Conservation (phyloP, 2,329 filamentous ascomycete genomes). For the Sphaerulina musiva region DNA sequence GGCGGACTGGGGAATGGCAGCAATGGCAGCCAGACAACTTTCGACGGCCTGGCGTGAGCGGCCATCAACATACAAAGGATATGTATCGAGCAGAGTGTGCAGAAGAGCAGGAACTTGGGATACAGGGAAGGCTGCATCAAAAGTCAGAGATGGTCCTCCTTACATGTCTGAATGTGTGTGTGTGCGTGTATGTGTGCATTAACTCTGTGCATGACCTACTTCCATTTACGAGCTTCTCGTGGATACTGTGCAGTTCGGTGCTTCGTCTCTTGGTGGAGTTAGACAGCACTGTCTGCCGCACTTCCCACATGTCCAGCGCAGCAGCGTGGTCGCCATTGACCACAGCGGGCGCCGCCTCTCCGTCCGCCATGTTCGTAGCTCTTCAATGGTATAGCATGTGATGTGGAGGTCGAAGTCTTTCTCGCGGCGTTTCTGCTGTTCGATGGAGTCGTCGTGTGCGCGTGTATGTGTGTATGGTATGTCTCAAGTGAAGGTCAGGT, state of each 20-base stretch:
- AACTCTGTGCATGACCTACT: constrained; percentile 32
- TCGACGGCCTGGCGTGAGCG: constrained; percentile 77
- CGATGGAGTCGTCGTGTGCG: not conserved
- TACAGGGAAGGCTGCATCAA: constrained; percentile 14
- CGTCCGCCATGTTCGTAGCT: constrained; percentile 12
- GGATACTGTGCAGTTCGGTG: constrained; percentile 40
- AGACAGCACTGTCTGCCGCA: constrained; percentile 38
- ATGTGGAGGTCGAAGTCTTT: not conserved
- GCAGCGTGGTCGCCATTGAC: constrained; percentile 17
- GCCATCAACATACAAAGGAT: constrained; percentile 80
- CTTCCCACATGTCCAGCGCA: constrained; percentile 22
- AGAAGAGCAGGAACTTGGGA: constrained; percentile 39
- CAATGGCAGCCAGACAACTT: constrained; percentile 64
- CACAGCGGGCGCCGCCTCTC: constrained; percentile 4
- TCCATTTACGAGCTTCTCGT: constrained; percentile 40
- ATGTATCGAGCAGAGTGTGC: constrained; percentile 74
- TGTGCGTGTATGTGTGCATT: too few relatives aligned
- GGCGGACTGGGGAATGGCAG: constrained; percentile 53
- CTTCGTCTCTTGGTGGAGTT: constrained; percentile 46
- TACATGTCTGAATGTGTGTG: not conserved
- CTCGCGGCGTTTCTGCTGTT: not conserved
- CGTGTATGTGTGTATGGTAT: not conserved
- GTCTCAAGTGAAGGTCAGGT: not conserved
- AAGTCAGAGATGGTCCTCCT: constrained; percentile 15
- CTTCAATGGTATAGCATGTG: constrained; percentile 3